Base-by-base conservation (phyloP, 176 grass and related monocot genomes). In the Triticum urartu region DNA sequence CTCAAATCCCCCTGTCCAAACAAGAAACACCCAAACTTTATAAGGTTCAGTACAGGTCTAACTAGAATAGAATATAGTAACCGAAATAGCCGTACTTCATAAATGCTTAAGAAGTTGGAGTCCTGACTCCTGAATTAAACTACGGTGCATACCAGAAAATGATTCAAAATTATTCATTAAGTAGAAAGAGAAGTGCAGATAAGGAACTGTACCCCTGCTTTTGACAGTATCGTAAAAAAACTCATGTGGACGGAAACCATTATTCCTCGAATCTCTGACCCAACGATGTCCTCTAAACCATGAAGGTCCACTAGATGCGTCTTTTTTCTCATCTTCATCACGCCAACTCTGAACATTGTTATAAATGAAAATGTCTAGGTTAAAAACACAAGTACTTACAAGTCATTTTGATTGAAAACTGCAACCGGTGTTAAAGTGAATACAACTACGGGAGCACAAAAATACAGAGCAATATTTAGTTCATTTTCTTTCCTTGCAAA, bases 221-320 rank as follows among this genome's bases (percentile, higher is more conserved):
- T 73, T 83, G 83, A 88, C 66, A 85, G 81, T 90, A 38, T 84
- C 75, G 63, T 26, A 74, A 87, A 86, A 82, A 68, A 83, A 84
- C 75, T 79, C 84, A 77, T 90, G 82, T 88, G 84, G 34, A 63
- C 4, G 32, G 61, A 85, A 91, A 75, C 84, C 79, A 71, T 88
- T 86, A 81, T 34, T 86, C 72, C 42, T 95, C 21, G 82, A 61
- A 83, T 85, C 84, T 66, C 85, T 94, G 56, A 90, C 92, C 90
- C 92, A 94, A 81, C 79, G 72, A n/a, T 95, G 92, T 75, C 85
- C 89, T 91, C 92, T 95, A 92, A 95, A 94, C 93, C 96, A 98
- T 71, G 92, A 92, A 64, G 84, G 88, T 11, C 82, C 86, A 81
- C 58, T 58, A 86, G 89, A 83, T 80, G 86, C 43, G 64, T 82